Conservation (phyloP, 768 basidiomycete species). For the Pisolithus microcarpus region DNA sequence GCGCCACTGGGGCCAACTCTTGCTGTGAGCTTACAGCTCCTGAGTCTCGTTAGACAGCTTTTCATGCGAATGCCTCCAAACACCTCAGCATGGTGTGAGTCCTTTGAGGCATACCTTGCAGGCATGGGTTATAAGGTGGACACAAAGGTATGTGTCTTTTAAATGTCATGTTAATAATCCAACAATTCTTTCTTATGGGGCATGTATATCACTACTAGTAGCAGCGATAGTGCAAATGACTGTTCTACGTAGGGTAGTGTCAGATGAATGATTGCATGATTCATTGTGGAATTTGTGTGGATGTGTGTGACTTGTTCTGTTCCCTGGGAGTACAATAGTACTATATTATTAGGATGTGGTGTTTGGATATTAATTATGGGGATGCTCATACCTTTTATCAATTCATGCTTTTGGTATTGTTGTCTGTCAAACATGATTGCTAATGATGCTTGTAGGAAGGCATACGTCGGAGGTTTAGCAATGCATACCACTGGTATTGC, state of each 20-base stretch:
- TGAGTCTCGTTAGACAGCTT: slow-evolving; percentile 21
- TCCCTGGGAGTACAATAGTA: not conserved
- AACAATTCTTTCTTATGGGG: slow-evolving; percentile 6
- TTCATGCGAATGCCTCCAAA: slow-evolving; percentile 25
- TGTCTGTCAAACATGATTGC: not conserved
- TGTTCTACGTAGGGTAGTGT: too few relatives aligned
- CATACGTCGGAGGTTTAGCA: slow-evolving; percentile 18
- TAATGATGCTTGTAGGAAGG: slow-evolving; percentile 12
- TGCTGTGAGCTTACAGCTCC: slow-evolving; percentile 25
- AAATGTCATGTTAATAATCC: too few relatives aligned
- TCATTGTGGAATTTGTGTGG: too few relatives aligned
- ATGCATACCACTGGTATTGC: slow-evolving; percentile 22
- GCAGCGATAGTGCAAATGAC: too few relatives aligned
- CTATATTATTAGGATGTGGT: too few relatives aligned
- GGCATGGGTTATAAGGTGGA: slow-evolving; percentile 16
- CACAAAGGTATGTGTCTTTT: slow-evolving; percentile 5
- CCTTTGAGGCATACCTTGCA: slow-evolving; percentile 19
- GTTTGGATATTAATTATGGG: too few relatives aligned
- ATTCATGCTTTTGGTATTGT: too few relatives aligned
- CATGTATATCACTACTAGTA: too few relatives aligned
- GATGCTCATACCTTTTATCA: too few relatives aligned
- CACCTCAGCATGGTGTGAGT: slow-evolving; percentile 20
- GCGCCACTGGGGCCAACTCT: slow-evolving; percentile 24
- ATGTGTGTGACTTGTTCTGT: too few relatives aligned
- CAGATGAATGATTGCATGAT: not conserved